phyloP scores from a whole-genome alignment of 2,329 filamentous ascomycete species.

The Herpotrichia juniperi region DNA sequence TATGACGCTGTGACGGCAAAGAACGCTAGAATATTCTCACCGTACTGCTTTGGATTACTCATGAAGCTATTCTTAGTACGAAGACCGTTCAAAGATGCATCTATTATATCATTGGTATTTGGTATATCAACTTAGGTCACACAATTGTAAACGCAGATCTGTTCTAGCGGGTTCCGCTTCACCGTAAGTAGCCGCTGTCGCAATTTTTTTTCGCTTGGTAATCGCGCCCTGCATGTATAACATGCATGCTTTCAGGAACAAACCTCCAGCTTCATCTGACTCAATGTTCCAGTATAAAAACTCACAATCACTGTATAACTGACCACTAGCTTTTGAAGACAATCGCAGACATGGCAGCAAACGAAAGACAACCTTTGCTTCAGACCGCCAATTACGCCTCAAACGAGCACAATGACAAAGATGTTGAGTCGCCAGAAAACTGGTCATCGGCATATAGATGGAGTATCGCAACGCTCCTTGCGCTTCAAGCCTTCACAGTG shows the following conservation, averaged over 20 bases:
- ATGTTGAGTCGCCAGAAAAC: not conserved
- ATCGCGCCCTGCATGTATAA: not conserved
- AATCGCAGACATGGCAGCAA: not conserved
- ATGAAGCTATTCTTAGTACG: too few relatives aligned
- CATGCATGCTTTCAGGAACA: not conserved
- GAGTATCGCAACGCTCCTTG: conserved; percentile 39
- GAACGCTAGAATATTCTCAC: too few relatives aligned
- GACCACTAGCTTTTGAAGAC: not conserved
- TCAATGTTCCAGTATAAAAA: not conserved
- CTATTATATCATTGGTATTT: too few relatives aligned
- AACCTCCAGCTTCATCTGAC: not conserved
- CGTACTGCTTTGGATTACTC: too few relatives aligned
- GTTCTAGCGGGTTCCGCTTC: too few relatives aligned
- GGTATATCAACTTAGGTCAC: too few relatives aligned
- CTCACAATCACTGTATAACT: too few relatives aligned
- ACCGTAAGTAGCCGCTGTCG: not conserved
- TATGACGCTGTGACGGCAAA: too few relatives aligned
- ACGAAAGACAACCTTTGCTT: conserved; percentile 5
- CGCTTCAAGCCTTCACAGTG: conserved; percentile 44
- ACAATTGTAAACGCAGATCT: too few relatives aligned
- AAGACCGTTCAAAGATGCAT: too few relatives aligned
- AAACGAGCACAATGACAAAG: not conserved
- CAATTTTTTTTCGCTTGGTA: not conserved
- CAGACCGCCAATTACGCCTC: not conserved
- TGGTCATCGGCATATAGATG: conserved; percentile 40